Evolutionary conservation across 768 basidiomycete species (phyloP).

Genomic region (Calocybe indica): DNA sequence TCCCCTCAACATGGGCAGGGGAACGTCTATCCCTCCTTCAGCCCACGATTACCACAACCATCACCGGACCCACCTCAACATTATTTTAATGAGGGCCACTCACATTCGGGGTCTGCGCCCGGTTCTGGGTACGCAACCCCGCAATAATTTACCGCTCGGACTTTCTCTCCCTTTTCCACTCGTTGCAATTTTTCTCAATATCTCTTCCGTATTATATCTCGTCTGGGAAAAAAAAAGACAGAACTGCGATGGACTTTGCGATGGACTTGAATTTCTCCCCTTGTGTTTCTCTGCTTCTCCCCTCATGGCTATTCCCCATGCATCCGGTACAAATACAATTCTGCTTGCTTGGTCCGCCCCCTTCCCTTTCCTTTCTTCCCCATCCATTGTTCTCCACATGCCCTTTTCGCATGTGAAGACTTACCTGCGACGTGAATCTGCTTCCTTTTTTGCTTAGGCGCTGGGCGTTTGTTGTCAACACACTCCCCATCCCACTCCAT

Average conservation of each 20-base stretch:
- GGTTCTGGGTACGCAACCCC: slow-evolving; percentile 44
- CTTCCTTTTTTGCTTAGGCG: background rate
- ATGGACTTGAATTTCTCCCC: background rate
- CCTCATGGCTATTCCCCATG: background rate
- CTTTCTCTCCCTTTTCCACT: background rate
- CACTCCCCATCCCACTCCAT: background rate
- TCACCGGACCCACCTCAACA: slow-evolving; percentile 17
- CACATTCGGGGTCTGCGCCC: slow-evolving; percentile 34
- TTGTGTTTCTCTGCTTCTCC: background rate
- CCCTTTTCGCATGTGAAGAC: background rate
- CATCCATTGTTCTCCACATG: background rate
- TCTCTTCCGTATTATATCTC: too few relatives aligned
- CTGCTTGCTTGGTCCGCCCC: too few relatives aligned
- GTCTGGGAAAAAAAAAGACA: slow-evolving; percentile 3
- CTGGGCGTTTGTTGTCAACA: slow-evolving; percentile 1
- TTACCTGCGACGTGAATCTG: background rate
- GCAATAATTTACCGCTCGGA: slow-evolving; percentile 17
- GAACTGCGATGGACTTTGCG: slow-evolving; percentile 1
- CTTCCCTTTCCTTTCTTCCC: background rate
- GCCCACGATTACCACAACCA: slow-evolving; percentile 30
- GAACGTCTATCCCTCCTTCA: slow-evolving; percentile 30
- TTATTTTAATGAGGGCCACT: slow-evolving; percentile 32
- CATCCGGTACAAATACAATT: background rate
- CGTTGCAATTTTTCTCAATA: background rate
- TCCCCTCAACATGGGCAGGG: slow-evolving; percentile 21